Percentiles rank a stretch among this genome's conserved stretches.
phyloP scores from a whole-genome alignment of 2,329 filamentous ascomycete species.

The Chaetomium sp. region DNA sequence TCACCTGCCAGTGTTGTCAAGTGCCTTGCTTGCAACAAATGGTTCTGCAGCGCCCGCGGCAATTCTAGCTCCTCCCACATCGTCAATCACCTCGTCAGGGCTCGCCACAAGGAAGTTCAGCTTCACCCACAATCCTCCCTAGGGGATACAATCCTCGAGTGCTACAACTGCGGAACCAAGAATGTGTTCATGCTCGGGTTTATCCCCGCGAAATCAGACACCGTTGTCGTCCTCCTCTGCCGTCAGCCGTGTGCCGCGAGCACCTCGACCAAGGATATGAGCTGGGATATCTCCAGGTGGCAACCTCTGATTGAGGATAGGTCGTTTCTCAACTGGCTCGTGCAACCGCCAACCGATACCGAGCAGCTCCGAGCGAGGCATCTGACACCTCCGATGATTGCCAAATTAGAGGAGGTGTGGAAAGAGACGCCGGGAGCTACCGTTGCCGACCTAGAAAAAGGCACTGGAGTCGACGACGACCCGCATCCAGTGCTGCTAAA shows the following conservation, averaged over 20 bases:
- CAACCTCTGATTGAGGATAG: slow-evolving; percentile 96
- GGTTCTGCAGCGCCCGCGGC: slow-evolving; percentile 97
- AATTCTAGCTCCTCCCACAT: slow-evolving; percentile 97
- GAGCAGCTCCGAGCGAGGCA: slow-evolving; percentile 94
- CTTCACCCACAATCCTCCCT: slow-evolving; percentile 88
- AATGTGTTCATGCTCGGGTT: slow-evolving; percentile 97
- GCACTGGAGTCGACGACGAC: slow-evolving; percentile 86
- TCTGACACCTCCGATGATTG: slow-evolving; percentile 87
- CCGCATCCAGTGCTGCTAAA: slow-evolving; percentile 85
- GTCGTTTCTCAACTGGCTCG: slow-evolving; percentile 90
- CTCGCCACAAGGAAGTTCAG: slow-evolving; percentile 97
- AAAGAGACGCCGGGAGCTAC: slow-evolving; percentile 90
- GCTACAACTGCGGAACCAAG: slow-evolving; percentile 99
- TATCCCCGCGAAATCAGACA: slow-evolving; percentile 97
- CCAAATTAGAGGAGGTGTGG: slow-evolving; percentile 96
- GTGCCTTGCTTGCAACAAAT: slow-evolving; percentile 91
- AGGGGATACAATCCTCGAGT: slow-evolving; percentile 93
- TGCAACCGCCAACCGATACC: slow-evolving; percentile 79
- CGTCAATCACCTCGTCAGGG: slow-evolving; percentile 94
- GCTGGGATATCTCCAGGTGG: slow-evolving; percentile 98
- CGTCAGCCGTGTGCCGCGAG: slow-evolving; percentile 93
- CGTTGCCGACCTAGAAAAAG: slow-evolving; percentile 85
- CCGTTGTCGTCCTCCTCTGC: slow-evolving; percentile 92
- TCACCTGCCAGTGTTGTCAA: slow-evolving; percentile 93
- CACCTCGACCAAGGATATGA: slow-evolving; percentile 98